Evolutionary conservation across 169 alveolate genomes (phyloP).

Genomic region (Eimeria necatrix): DNA sequence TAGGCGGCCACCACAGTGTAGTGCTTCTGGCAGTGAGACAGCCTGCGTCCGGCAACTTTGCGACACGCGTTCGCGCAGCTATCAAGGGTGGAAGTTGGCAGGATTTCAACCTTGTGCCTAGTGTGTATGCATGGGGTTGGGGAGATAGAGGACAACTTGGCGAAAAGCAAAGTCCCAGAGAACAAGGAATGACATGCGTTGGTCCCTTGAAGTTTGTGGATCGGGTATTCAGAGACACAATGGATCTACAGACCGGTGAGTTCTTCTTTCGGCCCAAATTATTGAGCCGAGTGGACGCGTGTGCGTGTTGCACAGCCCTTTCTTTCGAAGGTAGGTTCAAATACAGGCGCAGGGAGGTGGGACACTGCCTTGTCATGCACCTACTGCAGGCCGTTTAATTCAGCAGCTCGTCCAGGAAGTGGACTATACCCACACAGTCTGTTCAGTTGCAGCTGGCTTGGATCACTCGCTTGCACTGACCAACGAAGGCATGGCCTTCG

Average conservation of each 20-base stretch:
- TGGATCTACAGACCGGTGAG: constrained; percentile 61
- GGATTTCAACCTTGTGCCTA: constrained; percentile 51
- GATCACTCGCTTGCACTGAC: constrained; percentile 81
- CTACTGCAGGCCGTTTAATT: constrained; percentile 63
- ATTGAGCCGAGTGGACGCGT: background rate
- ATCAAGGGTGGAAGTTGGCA: constrained; percentile 47
- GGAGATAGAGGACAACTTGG: constrained; percentile 86
- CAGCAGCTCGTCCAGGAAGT: constrained; percentile 63
- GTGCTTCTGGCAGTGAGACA: constrained; percentile 70
- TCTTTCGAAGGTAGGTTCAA: background rate
- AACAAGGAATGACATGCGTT: constrained; percentile 50
- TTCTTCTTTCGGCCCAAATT: background rate
- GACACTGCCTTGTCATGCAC: background rate
- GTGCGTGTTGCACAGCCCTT: background rate
- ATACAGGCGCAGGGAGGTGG: background rate
- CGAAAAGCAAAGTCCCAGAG: background rate
- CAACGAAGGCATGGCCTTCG: constrained; percentile 77
- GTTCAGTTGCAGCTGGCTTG: constrained; percentile 78
- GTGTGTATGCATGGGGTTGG: constrained; percentile 89
- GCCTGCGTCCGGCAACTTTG: constrained; percentile 67
- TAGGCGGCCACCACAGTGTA: constrained; percentile 83
- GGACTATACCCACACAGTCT: constrained; percentile 76
- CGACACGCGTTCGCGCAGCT: constrained; percentile 54
- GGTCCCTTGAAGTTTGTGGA: constrained; percentile 77
- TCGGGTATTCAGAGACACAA: constrained; percentile 20